Conservation (phyloP, 1,284 basidiomycete species). For the Pyrrhoderma lamaoense region DNA sequence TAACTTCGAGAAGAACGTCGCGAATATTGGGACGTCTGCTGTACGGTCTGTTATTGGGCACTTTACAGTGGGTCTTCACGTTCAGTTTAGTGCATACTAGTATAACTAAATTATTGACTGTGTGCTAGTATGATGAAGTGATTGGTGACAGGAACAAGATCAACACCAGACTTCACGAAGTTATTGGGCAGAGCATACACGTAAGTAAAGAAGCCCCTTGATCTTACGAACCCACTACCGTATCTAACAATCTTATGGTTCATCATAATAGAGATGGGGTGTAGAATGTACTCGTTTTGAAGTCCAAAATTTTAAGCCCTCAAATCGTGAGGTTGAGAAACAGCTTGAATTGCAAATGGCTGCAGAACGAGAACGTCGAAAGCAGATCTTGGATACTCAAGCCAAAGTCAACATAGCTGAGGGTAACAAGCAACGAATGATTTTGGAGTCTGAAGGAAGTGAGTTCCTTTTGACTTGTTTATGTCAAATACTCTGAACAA, state of each 20-base stretch:
- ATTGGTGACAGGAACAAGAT: slow-evolving; percentile 45
- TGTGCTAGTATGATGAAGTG: slow-evolving; percentile 28
- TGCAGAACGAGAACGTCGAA: slow-evolving; percentile 45
- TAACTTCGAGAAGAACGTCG: slow-evolving; percentile 39
- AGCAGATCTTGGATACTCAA: slow-evolving; percentile 49
- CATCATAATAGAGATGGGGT: slow-evolving; percentile 38
- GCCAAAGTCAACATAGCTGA: slow-evolving; percentile 49
- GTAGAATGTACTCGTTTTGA: slow-evolving; percentile 49
- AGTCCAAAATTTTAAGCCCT: slow-evolving; percentile 45
- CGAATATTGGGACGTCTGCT: slow-evolving; percentile 43
- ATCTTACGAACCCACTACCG: slow-evolving; percentile 2
- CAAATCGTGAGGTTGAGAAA: slow-evolving; percentile 43
- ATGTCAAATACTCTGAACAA: slow-evolving; percentile 28
- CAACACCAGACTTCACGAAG: slow-evolving; percentile 38
- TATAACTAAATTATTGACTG: not conserved
- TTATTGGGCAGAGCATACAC: slow-evolving; percentile 40
- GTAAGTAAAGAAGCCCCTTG: slow-evolving; percentile 25
- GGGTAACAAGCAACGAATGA: slow-evolving; percentile 45
- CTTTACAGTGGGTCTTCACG: slow-evolving; percentile 31
- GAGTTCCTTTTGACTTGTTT: slow-evolving; percentile 14
- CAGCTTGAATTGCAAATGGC: slow-evolving; percentile 53
- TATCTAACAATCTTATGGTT: not conserved
- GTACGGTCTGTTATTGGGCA: slow-evolving; percentile 43
- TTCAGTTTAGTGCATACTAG: slow-evolving; percentile 28
- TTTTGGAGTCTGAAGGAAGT: slow-evolving; percentile 42